Evolutionary conservation across 2,329 filamentous ascomycete genomes (phyloP), one percentile per base, ranked within the genome.

Genomic region (Reticulascus tulasneorum): DNA sequence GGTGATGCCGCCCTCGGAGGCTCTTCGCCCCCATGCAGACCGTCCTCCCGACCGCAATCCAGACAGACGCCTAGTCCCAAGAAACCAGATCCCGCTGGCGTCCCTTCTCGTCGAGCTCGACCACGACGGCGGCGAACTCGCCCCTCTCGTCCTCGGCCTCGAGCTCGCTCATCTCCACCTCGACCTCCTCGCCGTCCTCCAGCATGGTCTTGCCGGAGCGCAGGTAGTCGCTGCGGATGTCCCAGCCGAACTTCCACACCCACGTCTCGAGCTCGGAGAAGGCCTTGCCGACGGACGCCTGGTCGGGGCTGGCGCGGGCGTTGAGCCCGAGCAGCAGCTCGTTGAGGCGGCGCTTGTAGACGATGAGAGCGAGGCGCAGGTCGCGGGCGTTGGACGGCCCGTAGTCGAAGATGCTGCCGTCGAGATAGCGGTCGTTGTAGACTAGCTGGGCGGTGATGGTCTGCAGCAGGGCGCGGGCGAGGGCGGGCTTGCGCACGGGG

Each of bases 361-460:
- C 60, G 0, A 65, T 70, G 28, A 82, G 60, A 6, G 70, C 59
- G 9, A 66, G 56, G 23, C 65, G 66, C 28, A 82, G 52, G 2
- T 59, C 55, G 7, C 51, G 51, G 8, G 48, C 47, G 19, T 56
- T 50, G 7, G 46, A 45, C 3, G 58, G 48, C 8, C 54, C 54
- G 9, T 61, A 53, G 27, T 68, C 65, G 6, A 68, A 46, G 10
- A 66, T 57, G n/a, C 64, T 66, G 1, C 58, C 64, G 6, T 71
- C 67, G 7, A 79, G 53, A 47, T 69, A 67, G 6, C 59, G 56
- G 11, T 70, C 64, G 38, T 73, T 67, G 44, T 76, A 79, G 5
- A 66, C 53, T 21, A 82, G 53, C 51, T 83, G 78, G 1, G 73
- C 66, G 29, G 73, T 66, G 19, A 82, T 50, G 0, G 70, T 64